phyloP scores from a whole-genome alignment of 257 asterid genomes.

The Solanum habrochaites region DNA sequence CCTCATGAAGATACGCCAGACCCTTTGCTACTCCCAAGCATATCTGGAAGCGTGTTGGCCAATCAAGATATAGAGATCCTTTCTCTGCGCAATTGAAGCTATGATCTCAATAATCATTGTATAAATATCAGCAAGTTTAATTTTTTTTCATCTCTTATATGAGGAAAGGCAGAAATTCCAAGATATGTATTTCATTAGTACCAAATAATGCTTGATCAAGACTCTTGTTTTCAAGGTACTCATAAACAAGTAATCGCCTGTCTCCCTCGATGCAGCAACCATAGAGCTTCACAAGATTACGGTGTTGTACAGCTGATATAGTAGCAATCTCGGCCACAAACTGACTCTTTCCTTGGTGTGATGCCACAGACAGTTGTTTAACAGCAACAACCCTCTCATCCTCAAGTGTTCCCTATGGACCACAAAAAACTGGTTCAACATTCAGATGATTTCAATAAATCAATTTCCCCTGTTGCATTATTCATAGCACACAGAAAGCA shows the following conservation, averaged over 20 bases:
- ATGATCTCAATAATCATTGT: background rate
- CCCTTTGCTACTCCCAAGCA: constrained; percentile 80
- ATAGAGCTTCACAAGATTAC: constrained; percentile 65
- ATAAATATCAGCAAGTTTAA: background rate
- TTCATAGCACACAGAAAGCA: background rate
- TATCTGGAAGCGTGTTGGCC: constrained; percentile 54
- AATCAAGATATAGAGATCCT: constrained; percentile 36
- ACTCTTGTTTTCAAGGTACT: constrained; percentile 69
- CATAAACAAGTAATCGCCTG: constrained; percentile 67
- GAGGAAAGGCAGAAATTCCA: background rate
- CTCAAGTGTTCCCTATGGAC: constrained; percentile 51
- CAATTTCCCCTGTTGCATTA: background rate
- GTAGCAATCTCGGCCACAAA: constrained; percentile 86
- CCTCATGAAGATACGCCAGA: constrained; percentile 66
- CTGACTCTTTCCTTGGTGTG: constrained; percentile 84
- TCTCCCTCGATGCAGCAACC: constrained; percentile 86
- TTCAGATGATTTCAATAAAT: background rate
- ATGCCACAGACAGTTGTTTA: constrained; percentile 66
- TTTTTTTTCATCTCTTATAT: background rate
- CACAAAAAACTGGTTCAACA: background rate
- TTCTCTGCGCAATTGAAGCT: constrained; percentile 22
- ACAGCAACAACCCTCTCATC: constrained; percentile 76
- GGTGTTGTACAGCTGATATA: constrained; percentile 89
- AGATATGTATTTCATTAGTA: background rate
- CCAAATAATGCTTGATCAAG: constrained; percentile 67